Evolutionary conservation across 768 basidiomycete genomes (phyloP), one percentile per base, ranked within the genome.

Genomic region (Phlebiopsis gigantea): DNA sequence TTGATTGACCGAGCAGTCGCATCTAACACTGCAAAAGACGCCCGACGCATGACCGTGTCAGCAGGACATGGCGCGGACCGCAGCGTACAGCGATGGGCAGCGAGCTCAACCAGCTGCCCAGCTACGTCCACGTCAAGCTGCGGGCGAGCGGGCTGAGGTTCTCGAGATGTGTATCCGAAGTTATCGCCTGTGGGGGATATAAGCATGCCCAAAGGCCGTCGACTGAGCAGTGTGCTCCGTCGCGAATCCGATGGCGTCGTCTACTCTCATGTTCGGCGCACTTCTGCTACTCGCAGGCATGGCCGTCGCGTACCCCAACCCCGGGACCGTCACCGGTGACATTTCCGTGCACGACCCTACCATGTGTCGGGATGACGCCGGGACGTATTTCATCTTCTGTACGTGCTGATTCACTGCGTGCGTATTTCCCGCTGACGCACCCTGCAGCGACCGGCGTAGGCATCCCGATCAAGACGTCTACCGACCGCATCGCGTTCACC

Each of bases 341-440:
- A 57, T 43, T 24, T 34, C 56, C 22, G 50, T 60, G 6, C 59
- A 60, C 26, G 59, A 60, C 46, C 59, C 59, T 25, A 57, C 55
- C 15, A 56, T 61, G 12, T 81, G 79, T 68, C 78, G 77, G 57
- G 78, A 80, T 59, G 70, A 67, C 28, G 62, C 62, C 31, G 79
- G 78, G 22, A 75, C 68, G 55, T 80, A 76, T 54, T 82, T 73
- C 57, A 65, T 81, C 7, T 80, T 80, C 63, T 77, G 77, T 78
- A 51, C 51, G 74, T 69, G 14, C 7, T n/a, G 26, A 47, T n/a
- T n/a, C n/a, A n/a, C n/a, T n/a, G n/a, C n/a, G n/a, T n/a, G n/a
- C 31, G 31, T 34, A 34, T 6, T 14, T 34, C 7, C 14, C 9
- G 30, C 42, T 14, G 43, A 12, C 49, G 15, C n/a, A 12, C 15